Evolutionary conservation across 202 grass and related monocot species (phyloP).

Genomic region (Musa balbisiana): DNA sequence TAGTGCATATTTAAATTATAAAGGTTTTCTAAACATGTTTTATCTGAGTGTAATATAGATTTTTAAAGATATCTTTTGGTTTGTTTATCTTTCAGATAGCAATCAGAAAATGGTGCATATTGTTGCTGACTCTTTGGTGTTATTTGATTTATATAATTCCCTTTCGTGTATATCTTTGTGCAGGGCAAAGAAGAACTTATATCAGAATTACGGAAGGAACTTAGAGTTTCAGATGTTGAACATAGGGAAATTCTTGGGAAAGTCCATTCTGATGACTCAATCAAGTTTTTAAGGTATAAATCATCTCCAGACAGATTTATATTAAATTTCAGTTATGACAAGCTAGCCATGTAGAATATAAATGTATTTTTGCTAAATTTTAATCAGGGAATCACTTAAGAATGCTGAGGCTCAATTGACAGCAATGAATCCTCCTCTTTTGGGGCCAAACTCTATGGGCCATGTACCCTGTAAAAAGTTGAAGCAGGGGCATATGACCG

Average conservation of each 20-base stretch:
- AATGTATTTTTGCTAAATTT: constrained; percentile 20
- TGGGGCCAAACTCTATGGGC: neutral
- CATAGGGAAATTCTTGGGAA: constrained; percentile 52
- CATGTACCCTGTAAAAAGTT: constrained; percentile 28
- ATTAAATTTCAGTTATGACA: constrained; percentile 17
- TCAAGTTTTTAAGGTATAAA: constrained; percentile 49
- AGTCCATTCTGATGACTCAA: constrained; percentile 44
- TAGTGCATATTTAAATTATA: neutral
- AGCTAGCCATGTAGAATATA: neutral
- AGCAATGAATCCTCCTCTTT: constrained; percentile 17
- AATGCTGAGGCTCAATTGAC: constrained; percentile 17
- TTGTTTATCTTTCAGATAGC: constrained; percentile 16
- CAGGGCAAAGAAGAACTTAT: constrained; percentile 56
- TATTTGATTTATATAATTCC: no score
- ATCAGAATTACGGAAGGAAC: constrained; percentile 44
- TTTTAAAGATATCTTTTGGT: constrained; percentile 3
- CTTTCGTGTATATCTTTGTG: neutral
- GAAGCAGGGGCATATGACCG: constrained; percentile 28
- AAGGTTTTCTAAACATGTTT: neutral
- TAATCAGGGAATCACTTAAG: constrained; percentile 36
- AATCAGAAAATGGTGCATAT: neutral
- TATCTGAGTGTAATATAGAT: no score
- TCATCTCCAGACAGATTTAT: constrained; percentile 8
- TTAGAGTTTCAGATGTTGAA: constrained; percentile 56
- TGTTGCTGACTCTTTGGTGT: no score